Evolutionary conservation across 73 alveolate genomes (phyloP).

Genomic region (Paramecium sexaurelia): DNA sequence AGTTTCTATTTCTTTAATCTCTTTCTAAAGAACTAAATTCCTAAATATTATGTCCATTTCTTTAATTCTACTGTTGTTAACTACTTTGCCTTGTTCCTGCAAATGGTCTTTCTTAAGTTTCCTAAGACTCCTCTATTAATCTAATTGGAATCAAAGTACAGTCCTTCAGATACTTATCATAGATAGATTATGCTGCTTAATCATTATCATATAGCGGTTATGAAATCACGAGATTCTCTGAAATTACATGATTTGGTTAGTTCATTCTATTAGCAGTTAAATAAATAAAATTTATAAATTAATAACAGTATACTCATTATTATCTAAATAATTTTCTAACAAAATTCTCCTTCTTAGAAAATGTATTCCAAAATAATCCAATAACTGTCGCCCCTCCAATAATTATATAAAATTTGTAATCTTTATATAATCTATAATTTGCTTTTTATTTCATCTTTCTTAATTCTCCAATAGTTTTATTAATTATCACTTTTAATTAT

Average conservation of each 20-base stretch:
- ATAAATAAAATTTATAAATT: not conserved
- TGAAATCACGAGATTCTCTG: slow-evolving; percentile 26
- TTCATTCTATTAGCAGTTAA: slow-evolving; percentile 36
- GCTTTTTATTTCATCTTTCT: not conserved
- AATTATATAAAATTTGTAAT: not conserved
- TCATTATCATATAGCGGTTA: slow-evolving; percentile 10
- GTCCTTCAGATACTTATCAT: not conserved
- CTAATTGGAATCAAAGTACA: not conserved
- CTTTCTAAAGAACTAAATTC: slow-evolving; percentile 3
- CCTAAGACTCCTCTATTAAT: not conserved
- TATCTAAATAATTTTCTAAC: not conserved
- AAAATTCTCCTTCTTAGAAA: not conserved
- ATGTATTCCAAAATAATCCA: not conserved
- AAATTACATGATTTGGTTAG: not conserved
- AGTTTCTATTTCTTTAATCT: not conserved
- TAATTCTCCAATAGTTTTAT: slow-evolving; percentile 3
- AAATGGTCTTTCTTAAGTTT: slow-evolving; percentile 18
- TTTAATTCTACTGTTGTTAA: not conserved
- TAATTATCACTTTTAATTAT: not conserved
- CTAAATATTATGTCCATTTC: not conserved
- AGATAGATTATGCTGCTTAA: not conserved
- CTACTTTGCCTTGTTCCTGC: slow-evolving; percentile 8
- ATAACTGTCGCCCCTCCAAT: not conserved
- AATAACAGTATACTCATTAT: slow-evolving; percentile 14
- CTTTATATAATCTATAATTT: not conserved